Evolutionary conservation across 345 rosid genomes (phyloP).

Genomic region (Erucastrum elatum): DNA sequence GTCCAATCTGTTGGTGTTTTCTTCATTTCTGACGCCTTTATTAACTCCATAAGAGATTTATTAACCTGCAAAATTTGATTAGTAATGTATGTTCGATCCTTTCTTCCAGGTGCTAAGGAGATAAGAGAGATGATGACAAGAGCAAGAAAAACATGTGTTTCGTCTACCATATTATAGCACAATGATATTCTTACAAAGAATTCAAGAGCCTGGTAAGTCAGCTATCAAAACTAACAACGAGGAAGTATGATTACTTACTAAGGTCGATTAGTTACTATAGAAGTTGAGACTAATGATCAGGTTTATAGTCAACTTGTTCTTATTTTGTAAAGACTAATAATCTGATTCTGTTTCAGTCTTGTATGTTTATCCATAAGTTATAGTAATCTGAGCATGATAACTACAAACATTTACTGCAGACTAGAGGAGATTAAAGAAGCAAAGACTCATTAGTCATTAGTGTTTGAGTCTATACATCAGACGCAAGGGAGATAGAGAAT

Average conservation of each 20-base stretch:
- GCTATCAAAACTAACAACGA: not conserved
- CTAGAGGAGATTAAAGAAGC: not conserved
- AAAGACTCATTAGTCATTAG: not conserved
- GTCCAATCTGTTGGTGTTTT: conserved; percentile 69
- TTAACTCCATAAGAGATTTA: conserved; percentile 72
- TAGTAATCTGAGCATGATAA: not conserved
- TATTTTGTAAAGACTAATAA: too few species aligned
- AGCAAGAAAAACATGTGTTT: not conserved
- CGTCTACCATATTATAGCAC: conserved; percentile 1
- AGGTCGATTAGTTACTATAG: too few species aligned
- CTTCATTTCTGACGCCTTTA: conserved; percentile 61
- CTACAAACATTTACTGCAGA: conserved; percentile 9
- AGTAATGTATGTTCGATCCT: not conserved
- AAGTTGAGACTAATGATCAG: too few species aligned
- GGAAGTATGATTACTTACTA: too few species aligned
- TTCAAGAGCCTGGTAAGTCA: conserved; percentile 19
- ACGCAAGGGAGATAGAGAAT: not conserved
- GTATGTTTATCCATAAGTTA: not conserved
- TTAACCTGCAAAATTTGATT: conserved; percentile 64
- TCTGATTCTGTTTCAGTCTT: not conserved
- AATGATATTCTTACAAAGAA: conserved; percentile 10
- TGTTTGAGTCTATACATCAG: not conserved
- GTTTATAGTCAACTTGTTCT: conserved; percentile 6
- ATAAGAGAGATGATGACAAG: not conserved
- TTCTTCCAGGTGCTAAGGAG: conserved; percentile 19